These are phyloP conservation scores for Blastobotrys persicus DNA, from an alignment of 1,139 yeast species.

Conservation along the genomic window DNA sequence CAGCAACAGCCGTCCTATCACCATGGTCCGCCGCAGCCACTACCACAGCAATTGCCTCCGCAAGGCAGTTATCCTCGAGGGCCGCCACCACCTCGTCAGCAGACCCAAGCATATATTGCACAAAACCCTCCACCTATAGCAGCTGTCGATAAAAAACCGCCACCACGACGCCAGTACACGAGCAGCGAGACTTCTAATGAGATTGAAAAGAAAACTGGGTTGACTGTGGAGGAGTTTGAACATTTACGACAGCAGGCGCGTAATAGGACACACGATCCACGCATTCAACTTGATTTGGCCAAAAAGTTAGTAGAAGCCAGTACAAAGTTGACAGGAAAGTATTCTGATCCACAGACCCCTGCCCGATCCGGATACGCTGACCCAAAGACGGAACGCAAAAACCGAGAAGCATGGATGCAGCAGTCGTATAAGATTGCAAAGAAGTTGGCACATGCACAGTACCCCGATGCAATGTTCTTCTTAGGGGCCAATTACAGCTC, in stretches of 20 bases:
- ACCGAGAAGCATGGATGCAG: conserved; percentile 52
- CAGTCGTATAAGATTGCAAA: conserved; percentile 59
- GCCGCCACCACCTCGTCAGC: conserved; percentile 8
- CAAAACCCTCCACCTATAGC: conserved; percentile 6
- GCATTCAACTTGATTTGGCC: conserved; percentile 40
- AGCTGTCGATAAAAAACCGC: conserved; percentile 23
- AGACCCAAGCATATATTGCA: background rate
- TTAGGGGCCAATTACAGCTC: conserved; percentile 62
- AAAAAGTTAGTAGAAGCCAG: conserved; percentile 38
- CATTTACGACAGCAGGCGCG: conserved; percentile 31
- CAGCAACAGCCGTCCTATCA: conserved; percentile 12
- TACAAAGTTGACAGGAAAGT: conserved; percentile 31
- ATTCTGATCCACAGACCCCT: conserved; percentile 37
- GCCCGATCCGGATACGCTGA: conserved; percentile 33
- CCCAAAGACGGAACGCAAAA: conserved; percentile 47
- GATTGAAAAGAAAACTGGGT: conserved; percentile 19
- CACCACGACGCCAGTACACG: conserved; percentile 30
- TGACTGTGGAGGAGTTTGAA: conserved; percentile 35
- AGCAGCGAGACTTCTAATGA: conserved; percentile 11
- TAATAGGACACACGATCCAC: conserved; percentile 33
- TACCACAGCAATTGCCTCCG: conserved; percentile 11
- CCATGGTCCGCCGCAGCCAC: conserved; percentile 5
- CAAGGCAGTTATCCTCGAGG: conserved; percentile 7
- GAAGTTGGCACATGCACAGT: conserved; percentile 44
- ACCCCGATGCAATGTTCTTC: conserved; percentile 53